These are phyloP conservation scores for Chondrus crispus DNA, from an alignment of 23 red algal species.

Conservation along the genomic window DNA sequence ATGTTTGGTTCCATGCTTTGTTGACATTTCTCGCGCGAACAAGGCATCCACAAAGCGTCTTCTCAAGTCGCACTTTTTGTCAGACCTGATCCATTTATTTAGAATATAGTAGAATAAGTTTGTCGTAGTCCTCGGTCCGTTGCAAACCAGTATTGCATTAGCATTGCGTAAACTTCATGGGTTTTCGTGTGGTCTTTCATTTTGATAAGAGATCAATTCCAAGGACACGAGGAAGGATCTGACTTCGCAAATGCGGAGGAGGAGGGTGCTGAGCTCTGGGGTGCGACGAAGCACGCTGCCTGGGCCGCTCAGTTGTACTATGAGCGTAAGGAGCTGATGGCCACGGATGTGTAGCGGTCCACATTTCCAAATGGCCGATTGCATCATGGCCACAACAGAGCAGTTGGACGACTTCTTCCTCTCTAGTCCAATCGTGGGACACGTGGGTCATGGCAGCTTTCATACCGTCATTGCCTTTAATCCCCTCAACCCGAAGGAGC, in stretches of 20 bases:
- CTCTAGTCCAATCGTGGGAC: conserved; percentile 84
- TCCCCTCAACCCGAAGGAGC: conserved; percentile 66
- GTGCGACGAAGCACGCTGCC: conserved; percentile 84
- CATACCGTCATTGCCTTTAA: conserved; percentile 87
- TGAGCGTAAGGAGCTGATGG: conserved; percentile 77
- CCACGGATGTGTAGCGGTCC: conserved; percentile 94
- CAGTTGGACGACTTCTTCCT: conserved; percentile 67
- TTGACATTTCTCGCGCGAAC: no score
- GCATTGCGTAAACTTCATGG: no score
- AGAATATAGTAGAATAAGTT: no score
- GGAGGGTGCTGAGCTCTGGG: conserved; percentile 86
- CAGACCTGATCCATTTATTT: no score
- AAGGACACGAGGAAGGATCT: conserved; percentile 66
- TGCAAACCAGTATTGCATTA: no score
- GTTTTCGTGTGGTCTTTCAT: no score
- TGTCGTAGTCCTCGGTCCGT: no score
- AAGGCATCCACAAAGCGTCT: no score
- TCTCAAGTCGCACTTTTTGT: no score
- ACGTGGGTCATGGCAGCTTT: conserved; percentile 98
- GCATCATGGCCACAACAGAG: conserved; percentile 83
- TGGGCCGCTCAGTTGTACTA: conserved; percentile 80
- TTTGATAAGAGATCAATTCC: no score
- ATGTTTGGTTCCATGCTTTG: no score
- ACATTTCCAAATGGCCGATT: conserved; percentile 87
- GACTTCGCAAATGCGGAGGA: conserved; percentile 58